These are phyloP conservation scores for Starmerella apis DNA, from an alignment of 805 yeast species.

Conservation along the genomic window DNA sequence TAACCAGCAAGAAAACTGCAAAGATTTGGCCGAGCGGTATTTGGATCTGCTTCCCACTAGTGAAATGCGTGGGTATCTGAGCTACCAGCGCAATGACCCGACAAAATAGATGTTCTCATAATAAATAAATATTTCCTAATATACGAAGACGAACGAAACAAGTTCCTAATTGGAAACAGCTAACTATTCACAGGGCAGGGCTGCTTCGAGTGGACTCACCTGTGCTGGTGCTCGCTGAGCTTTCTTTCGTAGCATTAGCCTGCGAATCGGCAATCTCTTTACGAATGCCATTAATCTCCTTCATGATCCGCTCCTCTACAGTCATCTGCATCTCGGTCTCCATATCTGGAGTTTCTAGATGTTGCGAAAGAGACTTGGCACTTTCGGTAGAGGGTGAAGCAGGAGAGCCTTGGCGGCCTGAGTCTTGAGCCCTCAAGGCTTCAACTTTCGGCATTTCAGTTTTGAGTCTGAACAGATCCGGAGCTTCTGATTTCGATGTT, in stretches of 20 bases:
- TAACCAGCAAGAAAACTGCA: conserved; percentile 69
- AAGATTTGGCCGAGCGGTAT: conserved; percentile 57
- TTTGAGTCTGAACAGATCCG: too few relatives aligned
- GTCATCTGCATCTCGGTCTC: neutral
- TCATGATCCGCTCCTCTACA: conserved; percentile 6
- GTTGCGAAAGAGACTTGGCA: neutral
- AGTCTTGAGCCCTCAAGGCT: neutral
- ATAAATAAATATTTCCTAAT: neutral
- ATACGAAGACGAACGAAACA: neutral
- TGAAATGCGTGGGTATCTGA: conserved; percentile 61
- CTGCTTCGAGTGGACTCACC: neutral
- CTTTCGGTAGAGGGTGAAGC: neutral
- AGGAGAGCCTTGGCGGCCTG: neutral
- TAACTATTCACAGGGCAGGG: neutral
- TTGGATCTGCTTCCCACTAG: conserved; percentile 64
- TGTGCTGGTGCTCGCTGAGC: neutral
- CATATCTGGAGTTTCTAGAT: neutral
- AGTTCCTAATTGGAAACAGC: neutral
- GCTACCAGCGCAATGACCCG: conserved; percentile 85
- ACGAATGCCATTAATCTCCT: neutral
- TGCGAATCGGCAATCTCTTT: neutral
- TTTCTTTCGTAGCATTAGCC: neutral
- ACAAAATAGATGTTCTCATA: conserved; percentile 40
- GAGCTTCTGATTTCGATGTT: neutral
- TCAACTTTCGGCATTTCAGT: neutral